These are phyloP conservation scores for Curvularia sp. DNA, from an alignment of 2,329 filamentous ascomycete genomes.

Conservation along the genomic window DNA sequence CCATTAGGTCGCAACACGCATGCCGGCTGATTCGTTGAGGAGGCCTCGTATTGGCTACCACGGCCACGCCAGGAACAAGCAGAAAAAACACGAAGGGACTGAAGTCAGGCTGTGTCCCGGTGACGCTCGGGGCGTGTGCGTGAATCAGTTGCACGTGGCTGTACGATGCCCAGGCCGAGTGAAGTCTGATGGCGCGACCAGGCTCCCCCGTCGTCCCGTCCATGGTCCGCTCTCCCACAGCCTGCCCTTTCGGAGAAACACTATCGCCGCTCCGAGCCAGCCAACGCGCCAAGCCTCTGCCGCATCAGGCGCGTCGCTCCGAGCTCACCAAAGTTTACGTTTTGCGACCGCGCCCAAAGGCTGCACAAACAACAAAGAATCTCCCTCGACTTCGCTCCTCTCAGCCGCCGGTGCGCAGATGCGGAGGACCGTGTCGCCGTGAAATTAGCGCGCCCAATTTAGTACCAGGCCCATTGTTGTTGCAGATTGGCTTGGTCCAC, in stretches of 20 bases:
- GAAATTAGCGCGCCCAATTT: slow-evolving; percentile 2
- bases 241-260: not conserved
- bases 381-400: not conserved
- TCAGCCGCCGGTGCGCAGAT: slow-evolving; percentile 7
- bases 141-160: slow-evolving; percentile 14
- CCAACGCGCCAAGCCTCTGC: slow-evolving; percentile 21
- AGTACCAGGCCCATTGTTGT: slow-evolving; percentile 10
- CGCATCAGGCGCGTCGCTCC: slow-evolving; percentile 24
- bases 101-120: not conserved
- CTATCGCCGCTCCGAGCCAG: slow-evolving; percentile 6
- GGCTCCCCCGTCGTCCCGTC: not conserved
- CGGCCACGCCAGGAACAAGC: slow-evolving; percentile 19
- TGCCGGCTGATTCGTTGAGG: slow-evolving; percentile 2
- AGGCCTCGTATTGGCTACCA: not conserved
- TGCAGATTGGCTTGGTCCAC: slow-evolving; percentile 12
- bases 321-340: slow-evolving; percentile 25
- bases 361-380: slow-evolving; percentile 4
- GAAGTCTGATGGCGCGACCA: not conserved
- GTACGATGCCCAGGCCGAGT: not conserved
- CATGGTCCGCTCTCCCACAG: not conserved
- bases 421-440: not conserved
- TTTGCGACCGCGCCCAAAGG: slow-evolving; percentile 23
- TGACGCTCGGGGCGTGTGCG: slow-evolving; percentile 6
- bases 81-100: slow-evolving; percentile 8
- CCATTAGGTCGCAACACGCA: slow-evolving; percentile 6